Conservation (phyloP, 371 early-diverging fungal species). For the Catenaria anguillulae region DNA sequence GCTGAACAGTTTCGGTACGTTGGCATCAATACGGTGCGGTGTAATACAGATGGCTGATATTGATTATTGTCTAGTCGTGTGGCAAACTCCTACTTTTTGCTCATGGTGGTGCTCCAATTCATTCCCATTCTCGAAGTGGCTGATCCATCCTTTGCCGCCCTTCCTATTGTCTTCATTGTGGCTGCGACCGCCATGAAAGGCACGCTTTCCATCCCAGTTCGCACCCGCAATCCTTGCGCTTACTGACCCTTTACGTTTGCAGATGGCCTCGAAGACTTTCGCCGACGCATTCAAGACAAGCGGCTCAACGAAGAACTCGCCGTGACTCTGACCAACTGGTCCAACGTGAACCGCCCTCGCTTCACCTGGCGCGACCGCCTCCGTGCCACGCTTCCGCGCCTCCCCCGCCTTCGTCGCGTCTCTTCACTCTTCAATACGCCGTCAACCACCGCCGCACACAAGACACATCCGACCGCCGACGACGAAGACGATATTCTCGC, state of each 20-base stretch:
- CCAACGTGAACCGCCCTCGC: constrained; percentile 44
- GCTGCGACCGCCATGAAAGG: constrained; percentile 24
- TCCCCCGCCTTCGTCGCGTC: too few species aligned
- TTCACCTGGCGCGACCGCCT: constrained; percentile 14
- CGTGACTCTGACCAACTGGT: constrained; percentile 49
- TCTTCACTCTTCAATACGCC: too few species aligned
- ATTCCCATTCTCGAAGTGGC: constrained; percentile 47
- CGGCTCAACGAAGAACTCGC: constrained; percentile 35
- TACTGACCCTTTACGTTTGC: too few species aligned
- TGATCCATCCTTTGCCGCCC: constrained; percentile 11
- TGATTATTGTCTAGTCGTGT: constrained; percentile 30
- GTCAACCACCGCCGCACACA: not conserved
- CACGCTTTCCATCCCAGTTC: too few species aligned
- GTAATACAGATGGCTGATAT: too few species aligned
- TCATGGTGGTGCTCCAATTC: constrained; percentile 40
- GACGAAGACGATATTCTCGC: too few species aligned
- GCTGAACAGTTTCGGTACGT: constrained; percentile 76
- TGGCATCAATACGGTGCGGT: too few species aligned
- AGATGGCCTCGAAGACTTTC: too few species aligned
- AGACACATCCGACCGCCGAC: too few species aligned
- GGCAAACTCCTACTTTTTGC: constrained; percentile 92
- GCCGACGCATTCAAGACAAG: too few species aligned
- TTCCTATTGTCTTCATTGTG: too few species aligned
- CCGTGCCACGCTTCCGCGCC: not conserved
- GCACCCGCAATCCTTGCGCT: too few species aligned